Percentiles rank a stretch among this genome's conserved stretches.
Conservation (phyloP, 371 early-diverging fungal species). For the Rozella allomycis region DNA sequence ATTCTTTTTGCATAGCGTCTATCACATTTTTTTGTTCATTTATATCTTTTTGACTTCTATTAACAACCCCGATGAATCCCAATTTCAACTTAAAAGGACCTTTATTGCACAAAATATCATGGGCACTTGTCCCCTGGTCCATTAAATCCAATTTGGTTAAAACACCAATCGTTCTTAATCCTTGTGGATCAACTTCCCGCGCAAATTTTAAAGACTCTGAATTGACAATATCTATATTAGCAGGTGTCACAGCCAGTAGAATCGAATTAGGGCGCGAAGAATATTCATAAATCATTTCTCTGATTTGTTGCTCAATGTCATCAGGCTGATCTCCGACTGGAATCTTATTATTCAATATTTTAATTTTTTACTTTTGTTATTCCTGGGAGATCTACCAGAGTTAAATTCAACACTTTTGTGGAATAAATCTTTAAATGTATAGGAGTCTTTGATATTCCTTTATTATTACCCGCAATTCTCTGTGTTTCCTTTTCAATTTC, state of each 20-base stretch:
- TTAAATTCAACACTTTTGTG: conserved; percentile 64
- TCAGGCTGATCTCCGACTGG: conserved; percentile 59
- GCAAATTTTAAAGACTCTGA: conserved; percentile 83
- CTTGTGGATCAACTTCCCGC: conserved; percentile 71
- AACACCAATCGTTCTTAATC: conserved; percentile 64
- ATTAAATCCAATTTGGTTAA: conserved; percentile 85
- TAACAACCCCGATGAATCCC: conserved; percentile 77
- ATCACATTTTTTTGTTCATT: conserved; percentile 49
- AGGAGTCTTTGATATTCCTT: conserved; percentile 53
- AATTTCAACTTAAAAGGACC: conserved; percentile 58
- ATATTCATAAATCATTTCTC: conserved; percentile 57
- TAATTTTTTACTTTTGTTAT: conserved; percentile 33
- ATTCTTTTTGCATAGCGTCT: conserved; percentile 48
- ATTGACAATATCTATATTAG: conserved; percentile 75
- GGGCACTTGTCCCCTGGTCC: conserved; percentile 78
- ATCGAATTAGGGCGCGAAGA: conserved; percentile 69
- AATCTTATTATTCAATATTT: conserved; percentile 1
- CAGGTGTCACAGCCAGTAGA: conserved; percentile 82
- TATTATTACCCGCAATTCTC: conserved; percentile 61
- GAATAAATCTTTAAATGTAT: conserved; percentile 73
- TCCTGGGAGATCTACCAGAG: conserved; percentile 83
- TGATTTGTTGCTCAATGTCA: conserved; percentile 70
- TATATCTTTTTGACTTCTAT: conserved; percentile 75
- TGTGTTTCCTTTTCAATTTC: conserved; percentile 79
- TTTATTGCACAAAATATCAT: conserved; percentile 61